Percentiles rank a stretch among this genome's conserved stretches.
These are phyloP conservation scores for Carex myosuroides DNA, from an alignment of 176 grass and related monocot species.

Conservation along the genomic window DNA sequence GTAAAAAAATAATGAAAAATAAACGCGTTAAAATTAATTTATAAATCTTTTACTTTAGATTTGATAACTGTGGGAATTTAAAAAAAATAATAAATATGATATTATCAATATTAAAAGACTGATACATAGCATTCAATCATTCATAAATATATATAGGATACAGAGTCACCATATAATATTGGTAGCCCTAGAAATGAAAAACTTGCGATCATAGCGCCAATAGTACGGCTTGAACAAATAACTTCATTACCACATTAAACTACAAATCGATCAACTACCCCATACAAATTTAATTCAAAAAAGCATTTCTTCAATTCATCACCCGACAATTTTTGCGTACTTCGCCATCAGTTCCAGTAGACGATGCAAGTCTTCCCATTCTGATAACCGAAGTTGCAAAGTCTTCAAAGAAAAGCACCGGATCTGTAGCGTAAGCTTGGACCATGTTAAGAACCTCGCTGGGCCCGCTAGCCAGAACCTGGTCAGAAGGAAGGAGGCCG, in stretches of 20 bases:
- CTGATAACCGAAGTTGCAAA: conserved; percentile 54
- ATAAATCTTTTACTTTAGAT: no score
- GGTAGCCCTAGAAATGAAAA: not conserved
- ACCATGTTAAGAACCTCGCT: conserved; percentile 45
- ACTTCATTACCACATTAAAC: not conserved
- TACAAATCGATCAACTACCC: not conserved
- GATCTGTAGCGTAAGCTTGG: conserved; percentile 54
- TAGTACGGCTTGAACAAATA: not conserved
- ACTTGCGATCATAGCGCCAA: not conserved
- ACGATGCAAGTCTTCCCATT: conserved; percentile 58
- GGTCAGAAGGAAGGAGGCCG: conserved; percentile 79
- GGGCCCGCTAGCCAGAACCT: conserved; percentile 26
- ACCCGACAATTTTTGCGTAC: conserved; percentile 47
- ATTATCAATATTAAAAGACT: not conserved
- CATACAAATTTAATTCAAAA: not conserved
- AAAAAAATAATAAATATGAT: no score
- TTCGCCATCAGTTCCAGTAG: conserved; percentile 22
- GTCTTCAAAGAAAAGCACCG: conserved; percentile 57
- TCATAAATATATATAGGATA: not conserved
- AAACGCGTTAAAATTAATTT: no score
- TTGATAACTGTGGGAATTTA: no score
- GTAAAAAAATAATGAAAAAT: no score
- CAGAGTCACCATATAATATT: not conserved
- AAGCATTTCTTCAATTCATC: conserved; percentile 28
- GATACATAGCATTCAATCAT: not conserved